These are phyloP conservation scores for Anthracocystis setariae DNA, from an alignment of 1,284 basidiomycete species.

Conservation along the genomic window DNA sequence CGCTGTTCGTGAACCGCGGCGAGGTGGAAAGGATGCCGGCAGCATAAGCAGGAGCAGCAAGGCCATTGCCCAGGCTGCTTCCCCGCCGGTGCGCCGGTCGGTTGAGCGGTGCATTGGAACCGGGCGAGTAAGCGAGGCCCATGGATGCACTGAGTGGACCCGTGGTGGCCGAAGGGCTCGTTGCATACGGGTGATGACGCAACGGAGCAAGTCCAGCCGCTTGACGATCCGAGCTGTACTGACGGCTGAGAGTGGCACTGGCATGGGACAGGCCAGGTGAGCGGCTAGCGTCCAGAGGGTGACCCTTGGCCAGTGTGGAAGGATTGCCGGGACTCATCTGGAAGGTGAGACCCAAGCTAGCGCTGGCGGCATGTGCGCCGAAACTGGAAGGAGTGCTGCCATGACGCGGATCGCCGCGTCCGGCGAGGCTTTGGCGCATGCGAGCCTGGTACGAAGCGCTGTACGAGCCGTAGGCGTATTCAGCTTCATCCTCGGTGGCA, in stretches of 20 bases:
- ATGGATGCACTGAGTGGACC: conserved; percentile 52
- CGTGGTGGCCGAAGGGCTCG: conserved; percentile 45
- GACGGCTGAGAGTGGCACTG: conserved; percentile 44
- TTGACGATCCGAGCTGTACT: conserved; percentile 56
- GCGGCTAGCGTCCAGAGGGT: conserved; percentile 33
- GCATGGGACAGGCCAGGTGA: conserved; percentile 30
- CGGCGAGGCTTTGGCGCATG: conserved; percentile 20
- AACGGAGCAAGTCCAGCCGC: conserved; percentile 25
- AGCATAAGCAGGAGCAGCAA: conserved; percentile 38
- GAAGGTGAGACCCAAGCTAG: conserved; percentile 51
- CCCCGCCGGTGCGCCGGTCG: conserved; percentile 44
- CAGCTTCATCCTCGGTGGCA: conserved; percentile 60
- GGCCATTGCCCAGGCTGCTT: conserved; percentile 53
- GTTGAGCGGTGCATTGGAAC: conserved; percentile 49
- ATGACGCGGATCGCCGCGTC: conserved; percentile 23
- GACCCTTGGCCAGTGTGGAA: conserved; percentile 38
- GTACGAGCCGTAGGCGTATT: conserved; percentile 31
- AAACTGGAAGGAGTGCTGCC: conserved; percentile 40
- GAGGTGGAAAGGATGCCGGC: conserved; percentile 48
- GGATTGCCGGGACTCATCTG: conserved; percentile 47
- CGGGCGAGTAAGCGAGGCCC: conserved; percentile 55
- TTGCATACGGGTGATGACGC: conserved; percentile 57
- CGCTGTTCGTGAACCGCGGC: conserved; percentile 35
- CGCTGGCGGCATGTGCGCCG: conserved; percentile 34
- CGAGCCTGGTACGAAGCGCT: conserved; percentile 38